Conservation (phyloP, 202 grass and related monocot species). For the Schoenoplectus tabernaemontani region DNA sequence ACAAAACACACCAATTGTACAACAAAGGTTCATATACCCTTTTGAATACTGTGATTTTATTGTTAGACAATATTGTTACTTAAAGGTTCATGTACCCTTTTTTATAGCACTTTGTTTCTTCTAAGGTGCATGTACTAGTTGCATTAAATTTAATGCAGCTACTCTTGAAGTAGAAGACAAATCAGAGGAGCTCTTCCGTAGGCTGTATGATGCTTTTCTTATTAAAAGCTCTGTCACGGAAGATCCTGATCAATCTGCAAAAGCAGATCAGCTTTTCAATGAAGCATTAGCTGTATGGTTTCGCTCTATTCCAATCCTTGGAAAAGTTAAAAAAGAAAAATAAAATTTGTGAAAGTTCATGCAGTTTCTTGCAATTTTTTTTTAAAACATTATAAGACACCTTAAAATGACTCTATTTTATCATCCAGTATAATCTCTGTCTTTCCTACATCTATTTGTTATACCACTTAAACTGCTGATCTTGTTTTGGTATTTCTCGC, state of each 20-base stretch:
- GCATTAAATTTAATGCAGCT: background rate
- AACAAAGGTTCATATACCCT: too few species aligned
- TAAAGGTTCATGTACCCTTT: constrained; percentile 56
- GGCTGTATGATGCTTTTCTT: background rate
- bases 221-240: constrained; percentile 34
- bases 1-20: too few species aligned
- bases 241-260: constrained; percentile 31
- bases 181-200: background rate
- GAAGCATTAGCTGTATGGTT: constrained; percentile 46
- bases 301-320: background rate
- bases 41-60: constrained; percentile 19
- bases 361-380: too few species aligned
- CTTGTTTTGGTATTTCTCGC: background rate
- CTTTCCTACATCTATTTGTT: background rate
- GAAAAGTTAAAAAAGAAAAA: background rate
- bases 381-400: too few species aligned
- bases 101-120: constrained; percentile 67
- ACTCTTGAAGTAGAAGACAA: background rate
- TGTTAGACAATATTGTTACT: constrained; percentile 54
- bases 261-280: constrained; percentile 51
- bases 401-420: background rate
- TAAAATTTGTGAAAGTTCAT: background rate
- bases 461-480: background rate
- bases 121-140: constrained; percentile 31
- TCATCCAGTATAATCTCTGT: background rate